Percentiles rank a stretch among this genome's conserved stretches.
phyloP scores from a whole-genome alignment of 1,139 yeast species.

The Kodamaea anthophila region DNA sequence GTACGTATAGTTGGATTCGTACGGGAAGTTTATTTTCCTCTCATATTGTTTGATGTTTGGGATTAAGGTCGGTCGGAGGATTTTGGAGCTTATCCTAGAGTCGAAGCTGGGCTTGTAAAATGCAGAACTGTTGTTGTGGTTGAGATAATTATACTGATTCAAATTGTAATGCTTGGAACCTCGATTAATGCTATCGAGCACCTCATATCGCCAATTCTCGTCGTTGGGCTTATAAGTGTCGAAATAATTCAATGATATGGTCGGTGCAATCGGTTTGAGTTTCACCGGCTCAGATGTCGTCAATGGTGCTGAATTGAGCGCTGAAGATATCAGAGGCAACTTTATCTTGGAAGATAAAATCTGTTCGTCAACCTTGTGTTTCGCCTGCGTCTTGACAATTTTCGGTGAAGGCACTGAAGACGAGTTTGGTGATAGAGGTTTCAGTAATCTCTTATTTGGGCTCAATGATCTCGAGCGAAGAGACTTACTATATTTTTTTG shows the following conservation, averaged over 20 bases:
- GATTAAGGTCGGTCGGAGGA: conserved; percentile 23
- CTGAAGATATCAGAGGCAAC: conserved; percentile 40
- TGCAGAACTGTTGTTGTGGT: conserved; percentile 17
- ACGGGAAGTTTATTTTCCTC: conserved; percentile 46
- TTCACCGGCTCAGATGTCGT: conserved; percentile 21
- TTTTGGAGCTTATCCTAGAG: conserved; percentile 34
- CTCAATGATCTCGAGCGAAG: conserved; percentile 31
- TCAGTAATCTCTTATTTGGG: conserved; percentile 22
- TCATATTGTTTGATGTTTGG: conserved; percentile 23
- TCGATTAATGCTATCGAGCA: conserved; percentile 33
- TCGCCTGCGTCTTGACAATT: not conserved
- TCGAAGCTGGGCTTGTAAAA: conserved; percentile 33
- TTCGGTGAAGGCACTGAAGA: conserved; percentile 25
- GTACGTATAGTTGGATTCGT: conserved; percentile 50
- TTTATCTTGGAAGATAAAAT: conserved; percentile 12
- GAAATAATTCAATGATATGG: conserved; percentile 41
- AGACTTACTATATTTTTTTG: conserved; percentile 8
- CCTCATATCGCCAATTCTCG: conserved; percentile 42
- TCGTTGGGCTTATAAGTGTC: conserved; percentile 46
- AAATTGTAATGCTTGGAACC: conserved; percentile 25
- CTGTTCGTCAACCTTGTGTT: not conserved
- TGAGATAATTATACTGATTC: conserved; percentile 26
- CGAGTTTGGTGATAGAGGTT: conserved; percentile 26
- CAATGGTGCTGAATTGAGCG: conserved; percentile 21
- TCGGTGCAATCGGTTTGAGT: conserved; percentile 33